Percentiles rank a stretch among this genome's conserved stretches.
These are phyloP conservation scores for Volvariella surrecta DNA, from an alignment of 1,284 basidiomycete species.

Conservation along the genomic window DNA sequence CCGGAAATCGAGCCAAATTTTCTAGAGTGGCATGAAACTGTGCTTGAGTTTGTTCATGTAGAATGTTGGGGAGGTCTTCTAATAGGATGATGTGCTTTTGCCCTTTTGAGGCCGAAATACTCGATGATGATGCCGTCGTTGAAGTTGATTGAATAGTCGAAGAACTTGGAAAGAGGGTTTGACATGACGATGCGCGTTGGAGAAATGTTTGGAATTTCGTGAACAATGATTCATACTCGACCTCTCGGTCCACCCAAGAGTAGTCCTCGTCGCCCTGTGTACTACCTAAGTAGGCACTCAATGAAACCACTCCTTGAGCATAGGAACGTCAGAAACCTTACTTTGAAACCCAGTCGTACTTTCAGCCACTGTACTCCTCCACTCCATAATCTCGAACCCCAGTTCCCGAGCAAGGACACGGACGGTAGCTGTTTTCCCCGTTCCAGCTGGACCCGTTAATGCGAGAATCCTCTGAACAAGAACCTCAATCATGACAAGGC, in stretches of 20 bases:
- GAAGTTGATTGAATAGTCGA: slow-evolving; percentile 2
- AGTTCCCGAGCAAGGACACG: slow-evolving; percentile 71
- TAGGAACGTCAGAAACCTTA: slow-evolving; percentile 5
- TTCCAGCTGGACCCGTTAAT: slow-evolving; percentile 85
- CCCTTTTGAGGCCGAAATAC: slow-evolving; percentile 5
- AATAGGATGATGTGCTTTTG: slow-evolving; percentile 67
- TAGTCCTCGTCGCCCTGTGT: not conserved
- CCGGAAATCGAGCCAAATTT: slow-evolving; percentile 37
- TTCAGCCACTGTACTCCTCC: slow-evolving; percentile 61
- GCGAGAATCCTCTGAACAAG: slow-evolving; percentile 66
- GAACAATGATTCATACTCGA: slow-evolving; percentile 52
- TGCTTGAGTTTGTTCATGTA: slow-evolving; percentile 64
- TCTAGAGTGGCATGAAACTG: slow-evolving; percentile 72
- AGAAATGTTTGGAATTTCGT: slow-evolving; percentile 78
- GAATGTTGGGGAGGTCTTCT: slow-evolving; percentile 89
- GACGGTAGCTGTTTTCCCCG: slow-evolving; percentile 85
- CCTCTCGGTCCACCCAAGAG: slow-evolving; percentile 13
- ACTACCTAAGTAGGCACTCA: not conserved
- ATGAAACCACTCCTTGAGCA: not conserved
- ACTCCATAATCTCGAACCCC: slow-evolving; percentile 80
- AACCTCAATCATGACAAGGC: slow-evolving; percentile 3
- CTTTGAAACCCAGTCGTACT: slow-evolving; percentile 12
- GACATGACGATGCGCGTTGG: slow-evolving; percentile 60
- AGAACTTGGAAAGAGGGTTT: slow-evolving; percentile 36
- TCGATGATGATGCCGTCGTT: too few species aligned